Evolutionary conservation across 2,329 filamentous ascomycete species (phyloP).

Genomic region (Alternaria metachromatica): DNA sequence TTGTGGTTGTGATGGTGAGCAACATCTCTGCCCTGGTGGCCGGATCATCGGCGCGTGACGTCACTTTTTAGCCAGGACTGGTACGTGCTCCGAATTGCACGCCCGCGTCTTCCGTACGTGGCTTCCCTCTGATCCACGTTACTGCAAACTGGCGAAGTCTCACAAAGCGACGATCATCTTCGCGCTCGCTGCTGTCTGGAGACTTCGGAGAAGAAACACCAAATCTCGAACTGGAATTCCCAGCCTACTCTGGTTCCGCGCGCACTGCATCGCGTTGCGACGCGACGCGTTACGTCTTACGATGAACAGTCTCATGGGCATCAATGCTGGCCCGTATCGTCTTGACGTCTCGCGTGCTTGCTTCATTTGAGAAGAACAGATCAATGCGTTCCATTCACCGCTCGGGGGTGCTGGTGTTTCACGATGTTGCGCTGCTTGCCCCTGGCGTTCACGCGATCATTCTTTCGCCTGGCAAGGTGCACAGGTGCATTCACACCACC

Average conservation of each 20-base stretch:
- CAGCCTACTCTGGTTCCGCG: neutral
- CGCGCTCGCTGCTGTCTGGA: neutral
- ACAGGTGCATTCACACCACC: neutral
- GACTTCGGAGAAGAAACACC: neutral
- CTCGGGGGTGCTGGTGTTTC: neutral
- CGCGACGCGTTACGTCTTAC: neutral
- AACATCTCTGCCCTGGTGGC: neutral
- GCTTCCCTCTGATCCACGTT: neutral
- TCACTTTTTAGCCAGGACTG: neutral
- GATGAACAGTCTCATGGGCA: neutral
- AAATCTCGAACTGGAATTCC: neutral
- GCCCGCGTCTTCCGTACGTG: neutral
- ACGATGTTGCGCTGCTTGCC: neutral
- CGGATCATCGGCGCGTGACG: neutral
- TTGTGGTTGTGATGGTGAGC: neutral
- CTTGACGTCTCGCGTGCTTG: neutral
- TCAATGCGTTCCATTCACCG: neutral
- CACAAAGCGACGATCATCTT: neutral
- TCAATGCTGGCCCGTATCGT: neutral
- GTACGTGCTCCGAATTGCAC: neutral
- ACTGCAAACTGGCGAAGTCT: neutral
- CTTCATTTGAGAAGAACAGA: neutral
- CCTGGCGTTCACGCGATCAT: neutral
- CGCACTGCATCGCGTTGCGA: neutral
- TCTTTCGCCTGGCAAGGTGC: neutral